These are phyloP conservation scores for Aspergillus ustus DNA, from an alignment of 2,329 filamentous ascomycete species.

Conservation along the genomic window DNA sequence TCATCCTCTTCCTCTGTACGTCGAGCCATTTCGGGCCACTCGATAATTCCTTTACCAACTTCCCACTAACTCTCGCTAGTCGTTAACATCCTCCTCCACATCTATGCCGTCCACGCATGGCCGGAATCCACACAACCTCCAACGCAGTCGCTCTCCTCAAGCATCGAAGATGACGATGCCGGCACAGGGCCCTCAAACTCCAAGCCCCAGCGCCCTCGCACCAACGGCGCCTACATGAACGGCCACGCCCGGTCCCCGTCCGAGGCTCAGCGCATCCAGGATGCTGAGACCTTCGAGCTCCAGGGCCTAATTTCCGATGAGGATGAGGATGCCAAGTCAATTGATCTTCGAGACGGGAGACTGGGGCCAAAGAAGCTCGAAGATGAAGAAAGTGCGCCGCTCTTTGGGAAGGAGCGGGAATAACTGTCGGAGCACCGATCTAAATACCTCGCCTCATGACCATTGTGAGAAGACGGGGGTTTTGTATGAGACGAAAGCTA, in stretches of 20 bases:
- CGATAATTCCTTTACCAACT: not conserved
- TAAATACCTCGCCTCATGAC: not conserved
- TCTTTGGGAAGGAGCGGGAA: slow-evolving; percentile 24
- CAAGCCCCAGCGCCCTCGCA: slow-evolving; percentile 2
- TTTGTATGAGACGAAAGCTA: not conserved
- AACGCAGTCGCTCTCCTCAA: slow-evolving; percentile 12
- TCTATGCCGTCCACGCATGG: slow-evolving; percentile 73
- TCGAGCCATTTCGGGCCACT: slow-evolving; percentile 14
- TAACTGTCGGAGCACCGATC: not conserved
- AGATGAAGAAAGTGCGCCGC: slow-evolving; percentile 36
- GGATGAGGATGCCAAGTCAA: slow-evolving; percentile 61
- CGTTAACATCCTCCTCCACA: slow-evolving; percentile 78
- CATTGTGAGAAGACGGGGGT: too few species aligned
- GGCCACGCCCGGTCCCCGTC: slow-evolving; percentile 48
- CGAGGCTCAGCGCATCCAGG: slow-evolving; percentile 63
- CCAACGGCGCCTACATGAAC: slow-evolving; percentile 36
- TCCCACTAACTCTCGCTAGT: slow-evolving; percentile 50
- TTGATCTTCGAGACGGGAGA: slow-evolving; percentile 10
- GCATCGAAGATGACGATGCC: slow-evolving; percentile 17
- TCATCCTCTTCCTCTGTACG: slow-evolving; percentile 84
- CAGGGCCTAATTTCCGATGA: slow-evolving; percentile 89
- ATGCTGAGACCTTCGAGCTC: slow-evolving; percentile 92
- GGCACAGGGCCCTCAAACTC: slow-evolving; percentile 23
- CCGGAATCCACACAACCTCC: slow-evolving; percentile 39
- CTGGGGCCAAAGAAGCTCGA: slow-evolving; percentile 34